A percentile compares a stretch with the other conserved stretches of the same genome.
These are phyloP conservation scores for Brassica hybrid DNA, from an alignment of 441 rosid genomes.

Conservation along the genomic window DNA sequence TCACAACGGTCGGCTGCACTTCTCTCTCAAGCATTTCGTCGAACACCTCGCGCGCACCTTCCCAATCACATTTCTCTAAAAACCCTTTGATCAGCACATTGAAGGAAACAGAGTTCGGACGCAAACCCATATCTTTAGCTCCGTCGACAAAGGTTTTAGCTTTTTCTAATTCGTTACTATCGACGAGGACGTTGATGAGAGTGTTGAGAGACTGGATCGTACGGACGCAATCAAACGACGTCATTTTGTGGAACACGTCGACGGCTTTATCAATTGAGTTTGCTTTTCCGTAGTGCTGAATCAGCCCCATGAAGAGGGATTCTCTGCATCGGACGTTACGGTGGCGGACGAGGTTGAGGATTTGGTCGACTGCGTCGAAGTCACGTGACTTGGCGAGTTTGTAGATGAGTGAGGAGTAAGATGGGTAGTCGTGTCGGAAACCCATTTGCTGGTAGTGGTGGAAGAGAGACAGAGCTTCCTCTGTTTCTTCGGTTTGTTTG, in stretches of 20 bases:
- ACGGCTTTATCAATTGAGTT: slow-evolving; percentile 58
- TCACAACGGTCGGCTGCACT: slow-evolving; percentile 71
- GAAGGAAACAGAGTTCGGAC: slow-evolving; percentile 69
- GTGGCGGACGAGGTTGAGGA: slow-evolving; percentile 53
- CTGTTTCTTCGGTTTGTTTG: slow-evolving; percentile 47
- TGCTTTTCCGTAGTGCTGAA: slow-evolving; percentile 73
- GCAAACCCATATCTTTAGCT: slow-evolving; percentile 56
- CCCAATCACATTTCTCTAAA: slow-evolving; percentile 52
- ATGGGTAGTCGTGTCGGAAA: slow-evolving; percentile 76
- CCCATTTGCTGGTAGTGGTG: slow-evolving; percentile 47
- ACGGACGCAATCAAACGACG: slow-evolving; percentile 63
- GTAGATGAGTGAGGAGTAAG: slow-evolving; percentile 74
- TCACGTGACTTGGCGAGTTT: slow-evolving; percentile 69
- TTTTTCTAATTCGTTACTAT: slow-evolving; percentile 52
- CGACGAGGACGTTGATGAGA: slow-evolving; percentile 68
- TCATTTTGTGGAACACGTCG: slow-evolving; percentile 56
- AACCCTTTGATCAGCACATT: slow-evolving; percentile 77
- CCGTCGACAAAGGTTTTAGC: slow-evolving; percentile 58
- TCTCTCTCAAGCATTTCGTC: slow-evolving; percentile 84
- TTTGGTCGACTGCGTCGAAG: slow-evolving; percentile 62
- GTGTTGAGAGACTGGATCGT: slow-evolving; percentile 68
- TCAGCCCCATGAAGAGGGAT: slow-evolving; percentile 66
- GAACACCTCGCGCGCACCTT: slow-evolving; percentile 59
- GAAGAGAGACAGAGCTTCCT: background rate
- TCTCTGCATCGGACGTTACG: slow-evolving; percentile 65